Base-by-base conservation (phyloP, 306 rosid species). In the Biancaea sappan region DNA sequence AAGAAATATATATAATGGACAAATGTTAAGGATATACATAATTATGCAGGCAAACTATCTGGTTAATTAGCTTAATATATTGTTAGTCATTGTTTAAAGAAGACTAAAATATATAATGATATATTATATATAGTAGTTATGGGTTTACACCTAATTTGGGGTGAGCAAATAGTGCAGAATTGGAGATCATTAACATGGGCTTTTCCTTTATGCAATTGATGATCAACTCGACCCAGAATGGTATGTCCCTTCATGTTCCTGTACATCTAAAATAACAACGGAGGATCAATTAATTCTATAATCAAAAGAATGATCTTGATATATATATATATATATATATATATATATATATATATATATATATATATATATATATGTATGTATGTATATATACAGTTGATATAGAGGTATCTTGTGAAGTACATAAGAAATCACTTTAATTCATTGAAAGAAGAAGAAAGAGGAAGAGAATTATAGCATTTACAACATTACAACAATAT, bases 211-310 rank as follows among this genome's bases (percentile, higher is more conserved):
- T 37, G 57, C 18, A 19, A 22, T 22, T 79, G 21, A 54, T 72
- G 10, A n/a, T n/a, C n/a, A 28, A 75, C 43, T 70, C 77, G 56
- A 51, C 62, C 6, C 0, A 54, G 48, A 11, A 57, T 48, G 4
- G 21, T 25, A n/a, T 67, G 67, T 4, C 51, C 82, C 76, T 78
- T 85, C 40, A 52, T 8, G 64, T 76, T 81, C 52, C 92, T 83
- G 72, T 85, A 88, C 92, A 88, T 88, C 90, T 86, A 22, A 3
- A 52, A 60, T 60, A 47, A 25, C 18, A 79, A 57, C 22, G 5
- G 28, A 71, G 13, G 24, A 32, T 44, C 31, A 15, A 15, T 61
- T n/a, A n/a, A n/a, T 16, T 74, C 50, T 5, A 5, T 14, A 19
- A 13, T 9, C 31, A 18, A 22, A 25, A 5, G 4, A 44, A 41